Evolutionary conservation across 805 yeast species (phyloP).

Genomic region (Metschnikowia noctiluminum): DNA sequence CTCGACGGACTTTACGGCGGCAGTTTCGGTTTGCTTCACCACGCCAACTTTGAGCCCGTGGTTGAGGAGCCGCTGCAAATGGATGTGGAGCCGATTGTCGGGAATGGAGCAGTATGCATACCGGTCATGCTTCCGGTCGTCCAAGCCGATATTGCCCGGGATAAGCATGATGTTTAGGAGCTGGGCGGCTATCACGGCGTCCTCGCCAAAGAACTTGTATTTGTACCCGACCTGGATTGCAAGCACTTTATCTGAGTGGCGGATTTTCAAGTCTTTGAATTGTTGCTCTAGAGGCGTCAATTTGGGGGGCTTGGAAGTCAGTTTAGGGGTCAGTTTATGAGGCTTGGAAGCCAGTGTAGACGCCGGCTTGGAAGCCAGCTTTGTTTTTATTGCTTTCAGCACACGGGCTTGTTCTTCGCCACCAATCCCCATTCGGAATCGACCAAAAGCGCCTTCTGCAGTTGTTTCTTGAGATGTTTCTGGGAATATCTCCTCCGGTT

Average conservation of each 20-base stretch:
- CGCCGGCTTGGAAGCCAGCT: no score
- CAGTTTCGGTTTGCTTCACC: constrained; percentile 80
- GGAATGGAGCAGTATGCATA: constrained; percentile 89
- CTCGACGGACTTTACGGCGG: constrained; percentile 62
- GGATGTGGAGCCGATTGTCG: constrained; percentile 66
- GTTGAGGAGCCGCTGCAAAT: constrained; percentile 67
- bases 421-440: neutral
- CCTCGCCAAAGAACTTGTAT: constrained; percentile 81
- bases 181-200: constrained; percentile 68
- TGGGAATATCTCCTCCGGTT: neutral
- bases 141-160: constrained; percentile 60
- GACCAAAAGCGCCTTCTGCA: neutral
- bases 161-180: constrained; percentile 67
- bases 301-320: neutral
- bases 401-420: no score
- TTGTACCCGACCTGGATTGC: constrained; percentile 91
- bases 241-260: constrained; percentile 63
- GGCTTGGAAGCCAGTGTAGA: no score
- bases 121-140: constrained; percentile 47
- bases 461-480: neutral
- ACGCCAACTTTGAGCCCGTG: constrained; percentile 81
- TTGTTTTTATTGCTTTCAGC: no score
- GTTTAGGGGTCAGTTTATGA: no score
- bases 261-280: constrained; percentile 58
- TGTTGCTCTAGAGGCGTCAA: constrained; percentile 78